Conservation (phyloP, 192 early-diverging fungal species). For the Podila horticola region DNA sequence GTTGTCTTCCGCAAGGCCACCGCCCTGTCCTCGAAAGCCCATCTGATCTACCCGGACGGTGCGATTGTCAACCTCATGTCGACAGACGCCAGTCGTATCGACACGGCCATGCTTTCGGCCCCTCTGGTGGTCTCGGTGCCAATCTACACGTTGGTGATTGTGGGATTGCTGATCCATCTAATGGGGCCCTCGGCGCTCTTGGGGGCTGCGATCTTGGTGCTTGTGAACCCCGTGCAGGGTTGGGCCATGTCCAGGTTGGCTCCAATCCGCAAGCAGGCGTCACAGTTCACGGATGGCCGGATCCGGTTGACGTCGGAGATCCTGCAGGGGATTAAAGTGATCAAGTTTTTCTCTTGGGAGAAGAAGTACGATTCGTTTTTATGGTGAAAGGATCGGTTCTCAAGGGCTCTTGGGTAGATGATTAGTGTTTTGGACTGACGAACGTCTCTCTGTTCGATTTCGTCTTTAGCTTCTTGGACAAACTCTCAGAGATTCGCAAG, state of each 20-base stretch:
- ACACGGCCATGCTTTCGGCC: constrained; percentile 4
- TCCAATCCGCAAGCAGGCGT: constrained; percentile 19
- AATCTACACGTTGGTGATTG: neutral
- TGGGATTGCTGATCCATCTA: neutral
- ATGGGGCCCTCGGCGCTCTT: constrained; percentile 22
- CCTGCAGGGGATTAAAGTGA: constrained; percentile 58
- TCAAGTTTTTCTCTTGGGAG: constrained; percentile 70
- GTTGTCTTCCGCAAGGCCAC: constrained; percentile 32
- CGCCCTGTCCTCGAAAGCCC: constrained; percentile 9
- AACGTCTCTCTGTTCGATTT: neutral
- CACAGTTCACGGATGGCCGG: constrained; percentile 56
- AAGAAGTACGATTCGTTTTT: constrained; percentile 30
- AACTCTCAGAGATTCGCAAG: constrained; percentile 29
- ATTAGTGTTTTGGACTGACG: too few species aligned
- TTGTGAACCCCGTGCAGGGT: constrained; percentile 13
- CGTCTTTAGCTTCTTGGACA: constrained; percentile 26
- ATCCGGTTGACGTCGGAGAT: constrained; percentile 62
- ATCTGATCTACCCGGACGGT: constrained; percentile 30
- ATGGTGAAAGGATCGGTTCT: too few species aligned
- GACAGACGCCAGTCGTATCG: constrained; percentile 40
- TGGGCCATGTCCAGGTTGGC: constrained; percentile 13
- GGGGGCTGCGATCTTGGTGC: constrained; percentile 13
- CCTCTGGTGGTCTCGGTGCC: constrained; percentile 10
- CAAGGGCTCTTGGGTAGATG: too few species aligned
- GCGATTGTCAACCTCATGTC: constrained; percentile 58